Evolutionary conservation across 169 alveolate genomes (phyloP), one percentile per base, ranked within the genome.

Genomic region (Cryptosporidium ubiquitum): DNA sequence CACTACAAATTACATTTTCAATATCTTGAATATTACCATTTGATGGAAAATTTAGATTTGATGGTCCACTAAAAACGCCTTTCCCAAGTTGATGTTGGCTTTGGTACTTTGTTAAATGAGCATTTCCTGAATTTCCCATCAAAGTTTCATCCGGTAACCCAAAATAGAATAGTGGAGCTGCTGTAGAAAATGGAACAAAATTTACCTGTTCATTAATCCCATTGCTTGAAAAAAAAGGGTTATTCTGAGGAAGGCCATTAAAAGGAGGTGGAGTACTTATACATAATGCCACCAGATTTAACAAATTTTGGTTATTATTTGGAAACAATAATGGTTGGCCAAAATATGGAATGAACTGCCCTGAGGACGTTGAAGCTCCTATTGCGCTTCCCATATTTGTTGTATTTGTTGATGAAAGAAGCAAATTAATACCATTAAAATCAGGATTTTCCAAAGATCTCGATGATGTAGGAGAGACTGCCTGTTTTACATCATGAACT

Each of bases 401-500:
- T 42, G 84, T 35, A 42, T 42, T 42, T 39, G 84, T 40, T n/a
- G 64, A 40, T 42, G 84, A 44, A 6, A 44, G 42, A 37, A 74
- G 55, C 16, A 70, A 33, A 57, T 74, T 74, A 35, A 74, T 40
- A 2, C 70, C 70, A 51, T 40, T 44, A 33, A 74, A 37, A 26
- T 74, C 86, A 3, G 86, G 73, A 55, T 52, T 74, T 26, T 74
- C 86, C 60, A 74, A 37, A 20, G 86, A 58, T 39, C 86, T 74
- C 3, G 86, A 74, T 12, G 86, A 74, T 4, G 86, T 57, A 1
- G 86, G 86, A 29, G 86, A 74, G 5, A 74, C 86, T 9, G 86
- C 86, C 55, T 74, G 69, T 16, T 74, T 52, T n/a, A 74, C 71
- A 40, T 74, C 86, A 58, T 74, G 70, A 14, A 74, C 86, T n/a